Percentiles rank a stretch among this genome's conserved stretches.
Evolutionary conservation across 306 rosid species (phyloP).

Genomic region (Pyrus communis): DNA sequence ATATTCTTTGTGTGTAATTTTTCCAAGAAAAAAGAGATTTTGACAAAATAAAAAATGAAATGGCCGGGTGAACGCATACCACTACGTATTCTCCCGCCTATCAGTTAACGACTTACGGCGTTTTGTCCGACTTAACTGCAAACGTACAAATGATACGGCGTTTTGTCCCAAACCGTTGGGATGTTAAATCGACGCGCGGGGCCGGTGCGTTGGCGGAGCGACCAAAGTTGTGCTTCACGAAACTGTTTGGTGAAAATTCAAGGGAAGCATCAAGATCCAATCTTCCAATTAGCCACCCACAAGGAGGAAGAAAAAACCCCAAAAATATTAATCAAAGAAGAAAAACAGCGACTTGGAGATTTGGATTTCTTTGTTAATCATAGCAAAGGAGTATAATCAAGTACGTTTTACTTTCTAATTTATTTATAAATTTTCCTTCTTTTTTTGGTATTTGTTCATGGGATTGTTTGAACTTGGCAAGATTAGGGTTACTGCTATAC

Average conservation of each 20-base stretch:
- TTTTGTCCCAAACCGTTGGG: neutral
- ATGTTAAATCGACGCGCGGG: neutral
- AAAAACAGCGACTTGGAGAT: neutral
- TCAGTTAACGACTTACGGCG: neutral
- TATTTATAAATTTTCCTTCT: neutral
- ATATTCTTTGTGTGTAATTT: no score
- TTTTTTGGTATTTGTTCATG: neutral
- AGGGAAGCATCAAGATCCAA: conserved; percentile 1
- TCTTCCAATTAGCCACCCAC: neutral
- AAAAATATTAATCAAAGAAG: neutral
- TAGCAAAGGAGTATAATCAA: neutral
- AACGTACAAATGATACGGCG: neutral
- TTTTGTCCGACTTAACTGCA: neutral
- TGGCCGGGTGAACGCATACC: no score
- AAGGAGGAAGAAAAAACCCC: neutral
- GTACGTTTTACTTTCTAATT: neutral
- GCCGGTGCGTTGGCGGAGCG: neutral
- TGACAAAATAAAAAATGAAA: no score
- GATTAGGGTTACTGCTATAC: neutral
- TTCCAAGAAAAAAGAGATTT: no score
- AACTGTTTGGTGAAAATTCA: neutral
- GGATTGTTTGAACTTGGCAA: neutral
- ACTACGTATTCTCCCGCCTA: no score
- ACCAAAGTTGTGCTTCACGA: neutral
- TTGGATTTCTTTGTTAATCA: neutral